Percentiles rank a stretch among this genome's conserved stretches.
These are phyloP conservation scores for Nakaseomyces delphensis DNA, from an alignment of 1,139 yeast species.

Conservation along the genomic window DNA sequence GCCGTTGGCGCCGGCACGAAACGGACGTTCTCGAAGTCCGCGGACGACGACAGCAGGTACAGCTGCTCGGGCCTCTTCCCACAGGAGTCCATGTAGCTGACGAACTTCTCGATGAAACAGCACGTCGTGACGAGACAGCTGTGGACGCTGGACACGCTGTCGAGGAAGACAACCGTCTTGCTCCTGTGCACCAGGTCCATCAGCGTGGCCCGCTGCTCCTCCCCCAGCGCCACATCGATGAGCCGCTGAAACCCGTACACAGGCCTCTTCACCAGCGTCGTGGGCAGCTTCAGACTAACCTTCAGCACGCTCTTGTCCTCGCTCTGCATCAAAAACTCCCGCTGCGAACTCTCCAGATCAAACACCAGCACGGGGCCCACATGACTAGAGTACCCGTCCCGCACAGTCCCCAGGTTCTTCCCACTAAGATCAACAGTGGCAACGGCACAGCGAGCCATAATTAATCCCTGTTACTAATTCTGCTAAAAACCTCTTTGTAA, in stretches of 20 bases:
- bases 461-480: too few relatives aligned
- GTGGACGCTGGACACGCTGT: constrained; percentile 25
- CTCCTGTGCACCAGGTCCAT: constrained; percentile 17
- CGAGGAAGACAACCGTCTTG: constrained; percentile 23
- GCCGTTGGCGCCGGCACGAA: neutral
- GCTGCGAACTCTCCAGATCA: neutral
- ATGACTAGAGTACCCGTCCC: constrained; percentile 1
- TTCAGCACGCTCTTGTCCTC: constrained; percentile 5
- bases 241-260: constrained; percentile 46
- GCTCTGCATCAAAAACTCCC: constrained; percentile 3
- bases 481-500: too few relatives aligned
- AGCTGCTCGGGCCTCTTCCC: neutral
- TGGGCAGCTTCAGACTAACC: constrained; percentile 37
- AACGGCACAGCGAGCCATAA: constrained; percentile 6
- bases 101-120: constrained; percentile 19
- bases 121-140: constrained; percentile 21
- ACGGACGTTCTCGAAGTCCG: neutral
- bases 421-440: constrained; percentile 7
- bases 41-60: neutral
- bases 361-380: constrained; percentile 1
- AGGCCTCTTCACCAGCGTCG: constrained; percentile 58
- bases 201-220: constrained; percentile 31
- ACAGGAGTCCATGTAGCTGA: constrained; percentile 17
- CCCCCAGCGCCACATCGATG: constrained; percentile 23
- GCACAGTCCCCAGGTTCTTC: neutral